phyloP scores from a whole-genome alignment of 495 filamentous ascomycete species.

The Xylaria palmicola region DNA sequence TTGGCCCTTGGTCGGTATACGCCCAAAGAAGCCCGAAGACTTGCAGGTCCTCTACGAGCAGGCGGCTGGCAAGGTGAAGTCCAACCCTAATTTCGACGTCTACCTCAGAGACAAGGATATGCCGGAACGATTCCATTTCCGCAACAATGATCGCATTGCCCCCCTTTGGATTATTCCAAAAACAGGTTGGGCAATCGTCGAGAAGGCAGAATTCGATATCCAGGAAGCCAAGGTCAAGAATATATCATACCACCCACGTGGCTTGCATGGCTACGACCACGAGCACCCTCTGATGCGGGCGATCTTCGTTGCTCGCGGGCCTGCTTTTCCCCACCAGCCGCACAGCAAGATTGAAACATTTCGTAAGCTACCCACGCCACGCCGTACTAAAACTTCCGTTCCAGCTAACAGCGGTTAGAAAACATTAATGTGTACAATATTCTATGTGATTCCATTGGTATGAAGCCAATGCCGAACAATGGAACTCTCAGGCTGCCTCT shows the following conservation, averaged over 20 bases:
- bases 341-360: conserved; percentile 81
- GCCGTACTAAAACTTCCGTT: neutral
- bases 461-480: conserved; percentile 71
- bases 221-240: conserved; percentile 58
- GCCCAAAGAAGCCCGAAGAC: conserved; percentile 66
- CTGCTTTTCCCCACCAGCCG: conserved; percentile 80
- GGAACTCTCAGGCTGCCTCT: conserved; percentile 83
- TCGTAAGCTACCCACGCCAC: conserved; percentile 57
- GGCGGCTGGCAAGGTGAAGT: conserved; percentile 49
- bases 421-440: conserved; percentile 97
- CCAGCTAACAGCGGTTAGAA: conserved; percentile 51
- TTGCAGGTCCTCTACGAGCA: conserved; percentile 52
- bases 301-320: conserved; percentile 85
- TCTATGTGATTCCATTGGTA: conserved; percentile 77
- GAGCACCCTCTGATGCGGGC: conserved; percentile 89
- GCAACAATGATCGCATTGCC: conserved; percentile 80
- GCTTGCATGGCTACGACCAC: conserved; percentile 89
- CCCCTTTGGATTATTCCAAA: conserved; percentile 91
- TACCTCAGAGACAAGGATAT: conserved; percentile 79
- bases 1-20: conserved; percentile 88
- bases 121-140: conserved; percentile 88
- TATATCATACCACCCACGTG: conserved; percentile 68
- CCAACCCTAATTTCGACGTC: conserved; percentile 72
- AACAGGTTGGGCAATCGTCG: conserved; percentile 85
- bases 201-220: conserved; percentile 72